Evolutionary conservation across 495 filamentous ascomycete genomes (phyloP).

Genomic region (Neurospora tetraspora): DNA sequence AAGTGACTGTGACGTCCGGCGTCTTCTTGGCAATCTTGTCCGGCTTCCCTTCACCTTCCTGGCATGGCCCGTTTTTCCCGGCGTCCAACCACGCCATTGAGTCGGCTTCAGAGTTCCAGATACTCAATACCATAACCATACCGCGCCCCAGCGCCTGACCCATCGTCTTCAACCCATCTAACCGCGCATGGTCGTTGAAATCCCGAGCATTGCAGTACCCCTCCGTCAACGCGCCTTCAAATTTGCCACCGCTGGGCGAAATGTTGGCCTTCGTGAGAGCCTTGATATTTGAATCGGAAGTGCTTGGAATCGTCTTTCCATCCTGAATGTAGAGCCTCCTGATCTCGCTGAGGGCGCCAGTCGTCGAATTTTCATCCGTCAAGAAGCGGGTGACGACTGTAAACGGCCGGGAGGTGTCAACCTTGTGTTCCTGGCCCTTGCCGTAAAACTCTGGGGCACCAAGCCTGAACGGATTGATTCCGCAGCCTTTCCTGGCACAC

Average conservation of each 20-base stretch:
- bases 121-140: conserved; percentile 56
- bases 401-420: conserved; percentile 51
- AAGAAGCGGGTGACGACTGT: conserved; percentile 62
- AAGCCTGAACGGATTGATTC: conserved; percentile 49
- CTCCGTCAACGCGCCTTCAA: conserved; percentile 41
- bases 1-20: conserved; percentile 43
- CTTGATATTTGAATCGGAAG: conserved; percentile 13
- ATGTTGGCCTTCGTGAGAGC: conserved; percentile 21
- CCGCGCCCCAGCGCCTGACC: conserved; percentile 46
- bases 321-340: conserved; percentile 52
- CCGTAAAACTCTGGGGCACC: conserved; percentile 48
- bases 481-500: conserved; percentile 59
- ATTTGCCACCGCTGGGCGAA: conserved; percentile 27
- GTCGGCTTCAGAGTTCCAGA: conserved; percentile 51
- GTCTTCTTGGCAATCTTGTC: conserved; percentile 34
- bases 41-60: conserved; percentile 40
- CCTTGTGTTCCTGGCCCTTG: conserved; percentile 25
- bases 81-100: conserved; percentile 59
- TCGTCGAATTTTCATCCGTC: conserved; percentile 36
- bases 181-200: conserved; percentile 36
- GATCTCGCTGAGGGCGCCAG: conserved; percentile 46
- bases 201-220: conserved; percentile 50
- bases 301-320: conserved; percentile 41
- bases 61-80: conserved; percentile 48
- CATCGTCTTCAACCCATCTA: conserved; percentile 50